These are phyloP conservation scores for Linnemannia zychae DNA, from an alignment of 192 early-diverging fungal species.

Conservation along the genomic window DNA sequence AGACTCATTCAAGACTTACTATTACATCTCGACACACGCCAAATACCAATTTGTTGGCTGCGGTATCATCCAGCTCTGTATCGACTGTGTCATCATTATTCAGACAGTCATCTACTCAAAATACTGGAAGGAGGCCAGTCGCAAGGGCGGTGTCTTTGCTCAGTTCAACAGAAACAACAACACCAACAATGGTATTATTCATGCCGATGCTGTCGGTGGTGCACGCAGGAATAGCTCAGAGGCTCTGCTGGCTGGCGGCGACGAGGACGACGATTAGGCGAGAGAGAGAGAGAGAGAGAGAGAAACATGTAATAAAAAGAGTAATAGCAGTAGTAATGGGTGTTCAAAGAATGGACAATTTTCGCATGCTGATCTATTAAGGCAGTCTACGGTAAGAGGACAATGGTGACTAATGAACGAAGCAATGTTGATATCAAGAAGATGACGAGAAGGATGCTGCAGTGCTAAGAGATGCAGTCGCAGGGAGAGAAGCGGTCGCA, in stretches of 20 bases:
- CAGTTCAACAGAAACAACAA: background rate
- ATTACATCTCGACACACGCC: constrained; percentile 63
- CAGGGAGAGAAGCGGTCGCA: background rate
- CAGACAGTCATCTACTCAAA: constrained; percentile 67
- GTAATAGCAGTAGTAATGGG: background rate
- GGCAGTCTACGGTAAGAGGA: background rate
- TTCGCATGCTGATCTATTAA: constrained; percentile 9
- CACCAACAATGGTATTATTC: background rate
- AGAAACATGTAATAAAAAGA: background rate
- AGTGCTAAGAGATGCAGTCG: background rate
- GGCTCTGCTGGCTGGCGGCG: constrained; percentile 15
- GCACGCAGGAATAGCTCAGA: constrained; percentile 32
- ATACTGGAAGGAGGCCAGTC: constrained; percentile 27
- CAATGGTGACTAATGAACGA: background rate
- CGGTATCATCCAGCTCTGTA: constrained; percentile 65
- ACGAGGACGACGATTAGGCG: constrained; percentile 16
- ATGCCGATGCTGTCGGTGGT: constrained; percentile 19
- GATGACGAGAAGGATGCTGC: constrained; percentile 6
- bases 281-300: background rate
- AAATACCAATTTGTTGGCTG: constrained; percentile 70
- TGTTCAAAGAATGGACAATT: background rate
- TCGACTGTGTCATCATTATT: constrained; percentile 63
- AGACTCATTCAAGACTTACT: constrained; percentile 70
- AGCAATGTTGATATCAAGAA: background rate
- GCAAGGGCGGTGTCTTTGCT: constrained; percentile 9